These are phyloP conservation scores for Noccaea bulbosa DNA, from an alignment of 345 rosid species.

Conservation along the genomic window DNA sequence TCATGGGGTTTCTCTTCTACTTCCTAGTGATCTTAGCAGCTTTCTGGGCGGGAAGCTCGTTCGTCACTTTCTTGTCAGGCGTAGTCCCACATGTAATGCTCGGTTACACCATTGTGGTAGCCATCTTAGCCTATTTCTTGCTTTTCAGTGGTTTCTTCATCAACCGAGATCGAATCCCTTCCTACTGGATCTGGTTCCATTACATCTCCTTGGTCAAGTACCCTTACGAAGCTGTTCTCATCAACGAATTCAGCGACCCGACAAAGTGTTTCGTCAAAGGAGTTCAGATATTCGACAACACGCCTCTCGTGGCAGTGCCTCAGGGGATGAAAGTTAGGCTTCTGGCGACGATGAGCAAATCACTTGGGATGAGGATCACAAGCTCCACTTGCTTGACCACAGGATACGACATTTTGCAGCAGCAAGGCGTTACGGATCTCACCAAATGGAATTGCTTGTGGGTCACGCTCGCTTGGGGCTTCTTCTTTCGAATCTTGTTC, in stretches of 20 bases:
- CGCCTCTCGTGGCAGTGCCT: slow-evolving; percentile 40
- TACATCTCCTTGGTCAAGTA: slow-evolving; percentile 49
- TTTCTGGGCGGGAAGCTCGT: slow-evolving; percentile 46
- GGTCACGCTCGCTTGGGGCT: slow-evolving; percentile 52
- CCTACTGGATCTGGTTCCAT: slow-evolving; percentile 51
- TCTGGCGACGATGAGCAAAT: slow-evolving; percentile 35
- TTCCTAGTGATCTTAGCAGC: slow-evolving; percentile 49
- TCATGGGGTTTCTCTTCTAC: slow-evolving; percentile 54
- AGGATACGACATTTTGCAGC: slow-evolving; percentile 46
- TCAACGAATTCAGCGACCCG: slow-evolving; percentile 44
- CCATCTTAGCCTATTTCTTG: slow-evolving; percentile 55
- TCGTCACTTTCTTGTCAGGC: slow-evolving; percentile 55
- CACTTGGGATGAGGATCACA: slow-evolving; percentile 47
- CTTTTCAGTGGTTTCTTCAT: slow-evolving; percentile 49
- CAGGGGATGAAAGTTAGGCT: slow-evolving; percentile 40
- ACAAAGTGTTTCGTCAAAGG: slow-evolving; percentile 46
- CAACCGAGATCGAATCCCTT: slow-evolving; percentile 45
- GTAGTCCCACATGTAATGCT: slow-evolving; percentile 52
- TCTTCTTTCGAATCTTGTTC: slow-evolving; percentile 48
- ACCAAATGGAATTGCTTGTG: slow-evolving; percentile 51
- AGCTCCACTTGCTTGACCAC: slow-evolving; percentile 48
- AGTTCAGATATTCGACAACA: slow-evolving; percentile 49
- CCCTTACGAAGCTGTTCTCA: slow-evolving; percentile 47
- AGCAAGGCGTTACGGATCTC: slow-evolving; percentile 46
- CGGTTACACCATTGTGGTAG: slow-evolving; percentile 58